Percentiles rank a stretch among this genome's conserved stretches.
Evolutionary conservation across 345 rosid genomes (phyloP).

Genomic region (Lagerstroemia speciosa): DNA sequence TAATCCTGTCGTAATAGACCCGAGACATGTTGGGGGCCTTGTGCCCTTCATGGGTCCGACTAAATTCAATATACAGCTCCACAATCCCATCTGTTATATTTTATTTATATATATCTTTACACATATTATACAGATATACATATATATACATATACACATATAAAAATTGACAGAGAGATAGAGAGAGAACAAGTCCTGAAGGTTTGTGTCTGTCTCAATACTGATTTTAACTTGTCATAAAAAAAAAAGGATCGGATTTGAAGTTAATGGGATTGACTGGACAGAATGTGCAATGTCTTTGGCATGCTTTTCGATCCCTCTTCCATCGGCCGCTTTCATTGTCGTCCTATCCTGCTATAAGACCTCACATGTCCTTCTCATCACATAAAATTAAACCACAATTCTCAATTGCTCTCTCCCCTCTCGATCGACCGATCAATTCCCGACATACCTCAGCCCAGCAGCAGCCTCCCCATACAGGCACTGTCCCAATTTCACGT

Average conservation of each 20-base stretch:
- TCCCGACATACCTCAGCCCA: not conserved
- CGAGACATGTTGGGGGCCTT: slow-evolving; percentile 49
- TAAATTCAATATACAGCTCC: slow-evolving; percentile 5
- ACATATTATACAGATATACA: not conserved
- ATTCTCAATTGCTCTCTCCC: not conserved
- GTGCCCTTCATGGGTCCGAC: slow-evolving; percentile 19
- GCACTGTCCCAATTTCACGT: not conserved
- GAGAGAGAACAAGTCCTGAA: not conserved
- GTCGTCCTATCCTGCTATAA: no score
- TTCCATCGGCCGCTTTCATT: not conserved
- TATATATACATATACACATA: not conserved
- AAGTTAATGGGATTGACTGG: slow-evolving; percentile 8
- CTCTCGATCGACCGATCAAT: not conserved
- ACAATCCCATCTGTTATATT: not conserved
- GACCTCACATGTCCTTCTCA: not conserved
- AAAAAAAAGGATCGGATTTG: slow-evolving; percentile 5
- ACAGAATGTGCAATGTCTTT: slow-evolving; percentile 11
- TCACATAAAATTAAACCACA: not conserved
- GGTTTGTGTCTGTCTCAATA: not conserved
- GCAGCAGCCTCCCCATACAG: not conserved
- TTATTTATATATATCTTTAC: not conserved
- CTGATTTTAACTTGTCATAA: slow-evolving; percentile 2
- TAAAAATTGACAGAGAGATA: not conserved
- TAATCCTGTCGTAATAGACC: slow-evolving; percentile 60
- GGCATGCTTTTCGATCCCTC: slow-evolving; percentile 1